Evolutionary conservation across 768 basidiomycete species (phyloP).

Genomic region (Mycena metata): DNA sequence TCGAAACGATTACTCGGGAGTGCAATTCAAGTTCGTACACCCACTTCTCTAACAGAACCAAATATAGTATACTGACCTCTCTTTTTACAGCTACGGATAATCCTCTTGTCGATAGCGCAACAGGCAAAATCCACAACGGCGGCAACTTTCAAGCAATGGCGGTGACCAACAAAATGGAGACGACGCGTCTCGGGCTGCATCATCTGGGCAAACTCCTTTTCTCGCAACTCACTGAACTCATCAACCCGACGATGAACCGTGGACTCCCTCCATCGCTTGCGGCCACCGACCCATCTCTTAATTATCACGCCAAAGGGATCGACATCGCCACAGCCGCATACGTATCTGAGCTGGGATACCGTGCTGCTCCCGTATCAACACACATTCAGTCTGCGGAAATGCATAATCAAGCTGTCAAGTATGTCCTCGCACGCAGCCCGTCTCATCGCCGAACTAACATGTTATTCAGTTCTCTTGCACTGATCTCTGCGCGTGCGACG

Average conservation of each 20-base stretch:
- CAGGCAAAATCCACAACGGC: constrained; percentile 79
- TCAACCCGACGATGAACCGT: constrained; percentile 84
- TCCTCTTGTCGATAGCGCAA: constrained; percentile 80
- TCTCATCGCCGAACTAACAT: background rate
- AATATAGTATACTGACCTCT: constrained; percentile 15
- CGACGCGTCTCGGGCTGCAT: constrained; percentile 79
- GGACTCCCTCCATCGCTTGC: constrained; percentile 86
- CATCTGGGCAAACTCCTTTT: constrained; percentile 81
- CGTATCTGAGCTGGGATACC: constrained; percentile 82
- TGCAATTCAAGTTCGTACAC: constrained; percentile 81
- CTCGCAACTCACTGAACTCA: constrained; percentile 75
- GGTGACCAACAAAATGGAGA: constrained; percentile 90
- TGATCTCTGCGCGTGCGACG: constrained; percentile 49
- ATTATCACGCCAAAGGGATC: constrained; percentile 88
- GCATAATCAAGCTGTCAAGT: constrained; percentile 95
- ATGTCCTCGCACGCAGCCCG: constrained; percentile 45
- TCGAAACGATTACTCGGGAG: constrained; percentile 76
- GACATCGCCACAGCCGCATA: constrained; percentile 90
- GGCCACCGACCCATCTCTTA: constrained; percentile 82
- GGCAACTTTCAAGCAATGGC: constrained; percentile 90
- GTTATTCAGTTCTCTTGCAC: constrained; percentile 72
- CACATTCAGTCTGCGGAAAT: constrained; percentile 91
- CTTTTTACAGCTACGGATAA: constrained; percentile 82
- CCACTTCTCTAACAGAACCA: background rate
- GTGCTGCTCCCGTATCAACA: constrained; percentile 88